Conservation (phyloP, 495 filamentous ascomycete species). For the Umbilicaria muhlenbergii region DNA sequence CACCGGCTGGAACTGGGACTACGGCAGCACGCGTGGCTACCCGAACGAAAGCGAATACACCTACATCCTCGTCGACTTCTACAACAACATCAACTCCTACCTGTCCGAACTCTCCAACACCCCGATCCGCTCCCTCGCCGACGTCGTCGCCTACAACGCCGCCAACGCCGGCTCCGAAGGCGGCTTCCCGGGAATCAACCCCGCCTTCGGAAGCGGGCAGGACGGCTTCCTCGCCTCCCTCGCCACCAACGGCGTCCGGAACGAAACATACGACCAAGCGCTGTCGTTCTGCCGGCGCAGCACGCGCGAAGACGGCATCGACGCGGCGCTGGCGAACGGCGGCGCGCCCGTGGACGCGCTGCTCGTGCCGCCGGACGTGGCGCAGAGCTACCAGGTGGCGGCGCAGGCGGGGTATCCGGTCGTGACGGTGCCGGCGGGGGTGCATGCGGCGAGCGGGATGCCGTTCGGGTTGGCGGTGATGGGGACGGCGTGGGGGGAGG, state of each 20-base stretch:
- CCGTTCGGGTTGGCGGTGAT: constrained; percentile 55
- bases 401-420: constrained; percentile 53
- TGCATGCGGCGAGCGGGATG: constrained; percentile 40
- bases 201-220: constrained; percentile 56
- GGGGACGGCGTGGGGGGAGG: constrained; percentile 49
- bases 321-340: constrained; percentile 40
- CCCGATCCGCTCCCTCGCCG: constrained; percentile 44
- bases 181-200: constrained; percentile 42
- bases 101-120: constrained; percentile 50
- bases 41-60: constrained; percentile 58
- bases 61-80: constrained; percentile 60
- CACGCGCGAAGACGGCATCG: constrained; percentile 49
- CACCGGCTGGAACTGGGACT: constrained; percentile 59
- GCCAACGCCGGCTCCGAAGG: constrained; percentile 54
- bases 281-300: constrained; percentile 40
- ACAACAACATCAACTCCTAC: constrained; percentile 55
- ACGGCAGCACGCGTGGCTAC: constrained; percentile 42
- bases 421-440: constrained; percentile 48
- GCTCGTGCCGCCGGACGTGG: constrained; percentile 52
- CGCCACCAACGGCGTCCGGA: constrained; percentile 40
- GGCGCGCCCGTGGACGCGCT: constrained; percentile 38
- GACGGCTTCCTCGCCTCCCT: constrained; percentile 49
- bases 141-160: constrained; percentile 52
- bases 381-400: constrained; percentile 39
- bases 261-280: constrained; percentile 50